Conservation (phyloP, 768 basidiomycete genomes). For the Suillus alpinus region DNA sequence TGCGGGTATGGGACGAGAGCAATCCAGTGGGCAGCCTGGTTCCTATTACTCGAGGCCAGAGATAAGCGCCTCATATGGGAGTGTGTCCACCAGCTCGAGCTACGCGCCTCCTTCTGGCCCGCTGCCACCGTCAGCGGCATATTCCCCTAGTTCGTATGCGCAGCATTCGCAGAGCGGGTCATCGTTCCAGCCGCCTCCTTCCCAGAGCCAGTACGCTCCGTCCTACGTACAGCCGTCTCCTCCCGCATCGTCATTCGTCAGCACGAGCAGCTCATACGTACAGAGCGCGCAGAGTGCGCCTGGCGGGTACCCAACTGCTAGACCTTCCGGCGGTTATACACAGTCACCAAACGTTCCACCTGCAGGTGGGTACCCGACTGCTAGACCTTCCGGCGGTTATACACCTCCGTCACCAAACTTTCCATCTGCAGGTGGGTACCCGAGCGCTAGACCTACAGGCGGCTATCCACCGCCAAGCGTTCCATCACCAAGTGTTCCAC, state of each 20-base stretch:
- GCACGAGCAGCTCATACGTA: not conserved
- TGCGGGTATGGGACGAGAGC: constrained; percentile 8
- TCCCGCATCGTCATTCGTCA: not conserved
- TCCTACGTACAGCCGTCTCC: constrained; percentile 19
- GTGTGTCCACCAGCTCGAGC: not conserved
- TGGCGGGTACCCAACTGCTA: not conserved
- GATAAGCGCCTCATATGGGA: not conserved
- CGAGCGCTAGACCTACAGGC: not conserved
- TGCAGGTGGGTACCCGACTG: not conserved
- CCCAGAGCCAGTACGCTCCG: constrained; percentile 29
- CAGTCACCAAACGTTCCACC: not conserved
- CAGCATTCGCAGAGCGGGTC: not conserved
- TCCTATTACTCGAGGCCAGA: constrained; percentile 25
- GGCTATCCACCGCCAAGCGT: not conserved
- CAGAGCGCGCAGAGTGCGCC: not conserved
- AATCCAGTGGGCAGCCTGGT: constrained; percentile 26
- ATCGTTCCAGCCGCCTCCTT: constrained; percentile 7
- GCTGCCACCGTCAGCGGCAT: constrained; percentile 6
- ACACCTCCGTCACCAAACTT: not conserved
- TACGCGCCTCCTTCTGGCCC: constrained; percentile 12
- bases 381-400: not conserved
- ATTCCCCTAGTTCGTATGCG: constrained; percentile 13
- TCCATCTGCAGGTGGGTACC: not conserved
- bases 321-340: not conserved
- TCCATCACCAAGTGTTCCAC: not conserved